Conservation (phyloP, 768 basidiomycete species). For the Rickenella mellea region DNA sequence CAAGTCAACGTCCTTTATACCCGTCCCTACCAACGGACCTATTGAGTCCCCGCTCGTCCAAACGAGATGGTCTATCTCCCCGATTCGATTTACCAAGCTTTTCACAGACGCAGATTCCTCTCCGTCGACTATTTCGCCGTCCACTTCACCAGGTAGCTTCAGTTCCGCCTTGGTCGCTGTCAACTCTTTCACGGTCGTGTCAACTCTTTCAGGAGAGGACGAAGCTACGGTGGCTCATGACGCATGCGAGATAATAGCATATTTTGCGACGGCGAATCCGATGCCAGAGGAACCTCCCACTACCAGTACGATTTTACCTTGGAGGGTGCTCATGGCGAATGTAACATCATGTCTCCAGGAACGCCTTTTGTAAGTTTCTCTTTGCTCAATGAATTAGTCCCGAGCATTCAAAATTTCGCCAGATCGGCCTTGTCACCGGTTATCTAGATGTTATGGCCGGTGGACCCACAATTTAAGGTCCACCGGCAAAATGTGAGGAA, state of each 20-base stretch:
- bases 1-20: neutral
- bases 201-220: neutral
- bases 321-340: neutral
- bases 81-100: constrained; percentile 1
- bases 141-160: neutral
- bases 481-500: too few species aligned
- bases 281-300: constrained; percentile 8
- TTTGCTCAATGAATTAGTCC: too few species aligned
- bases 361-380: too few species aligned
- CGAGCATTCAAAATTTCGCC: too few species aligned
- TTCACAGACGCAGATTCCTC: constrained; percentile 2
- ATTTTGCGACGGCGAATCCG: constrained; percentile 5
- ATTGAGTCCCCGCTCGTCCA: constrained; percentile 7
- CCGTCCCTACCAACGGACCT: neutral
- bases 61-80: constrained; percentile 8
- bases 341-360: too few species aligned
- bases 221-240: constrained; percentile 5
- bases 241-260: neutral
- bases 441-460: too few species aligned
- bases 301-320: constrained; percentile 4
- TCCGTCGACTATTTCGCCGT: constrained; percentile 2
- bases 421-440: too few species aligned
- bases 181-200: constrained; percentile 1
- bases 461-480: too few species aligned
- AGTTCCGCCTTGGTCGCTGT: neutral